phyloP scores from a whole-genome alignment of 163 green algal species.

The Smithsoniella earleae region DNA sequence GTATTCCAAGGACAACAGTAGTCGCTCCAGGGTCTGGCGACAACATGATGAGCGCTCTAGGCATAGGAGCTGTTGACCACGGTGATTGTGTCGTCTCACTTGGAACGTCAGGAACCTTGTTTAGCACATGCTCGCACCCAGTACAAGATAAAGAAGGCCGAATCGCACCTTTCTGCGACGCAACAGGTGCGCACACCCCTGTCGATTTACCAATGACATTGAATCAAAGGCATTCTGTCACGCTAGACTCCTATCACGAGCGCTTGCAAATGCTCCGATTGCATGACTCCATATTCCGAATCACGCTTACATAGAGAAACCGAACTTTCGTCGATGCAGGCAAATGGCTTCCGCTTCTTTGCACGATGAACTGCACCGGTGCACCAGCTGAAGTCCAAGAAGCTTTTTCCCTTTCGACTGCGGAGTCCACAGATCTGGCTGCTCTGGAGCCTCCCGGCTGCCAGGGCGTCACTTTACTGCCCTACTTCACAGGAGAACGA shows the following conservation, averaged over 20 bases:
- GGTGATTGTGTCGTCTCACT: constrained; percentile 60
- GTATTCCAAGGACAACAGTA: constrained; percentile 44
- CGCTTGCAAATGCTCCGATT: too few relatives aligned
- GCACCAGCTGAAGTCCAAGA: constrained; percentile 54
- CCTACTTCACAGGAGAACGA: constrained; percentile 73
- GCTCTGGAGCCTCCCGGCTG: constrained; percentile 53
- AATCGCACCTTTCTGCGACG: constrained; percentile 73
- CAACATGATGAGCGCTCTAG: constrained; percentile 65
- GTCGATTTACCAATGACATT: too few relatives aligned
- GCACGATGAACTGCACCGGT: constrained; percentile 81
- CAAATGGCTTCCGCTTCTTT: constrained; percentile 70
- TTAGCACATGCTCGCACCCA: constrained; percentile 51
- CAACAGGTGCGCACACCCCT: constrained; percentile 43
- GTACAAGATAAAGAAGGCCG: constrained; percentile 59
- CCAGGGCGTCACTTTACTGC: constrained; percentile 67
- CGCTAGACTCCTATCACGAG: too few relatives aligned
- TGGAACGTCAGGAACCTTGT: constrained; percentile 76
- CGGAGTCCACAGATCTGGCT: constrained; percentile 52
- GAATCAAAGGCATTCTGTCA: too few relatives aligned
- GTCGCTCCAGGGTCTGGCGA: constrained; percentile 68
- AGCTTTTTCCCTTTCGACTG: constrained; percentile 48
- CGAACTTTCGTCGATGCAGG: constrained; percentile 35
- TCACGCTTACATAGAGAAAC: too few relatives aligned
- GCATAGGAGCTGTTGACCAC: constrained; percentile 36
- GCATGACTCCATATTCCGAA: too few relatives aligned